Evolutionary conservation across 2,329 filamentous ascomycete genomes (phyloP).

Genomic region (Raffaelea ambrosiae): DNA sequence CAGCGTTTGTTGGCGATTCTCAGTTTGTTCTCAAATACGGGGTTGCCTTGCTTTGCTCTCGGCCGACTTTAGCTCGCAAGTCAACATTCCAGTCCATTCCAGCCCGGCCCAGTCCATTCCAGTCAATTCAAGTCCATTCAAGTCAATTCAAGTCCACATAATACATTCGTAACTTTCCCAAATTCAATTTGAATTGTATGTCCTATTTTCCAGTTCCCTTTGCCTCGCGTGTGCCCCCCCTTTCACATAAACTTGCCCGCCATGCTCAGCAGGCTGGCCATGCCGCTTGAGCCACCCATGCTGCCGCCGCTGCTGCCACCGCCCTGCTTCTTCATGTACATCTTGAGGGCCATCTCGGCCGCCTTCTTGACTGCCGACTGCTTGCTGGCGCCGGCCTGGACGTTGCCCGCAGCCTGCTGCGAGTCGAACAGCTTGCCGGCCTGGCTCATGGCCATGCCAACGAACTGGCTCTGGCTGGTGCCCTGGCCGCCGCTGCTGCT

Average conservation of each 20-base stretch:
- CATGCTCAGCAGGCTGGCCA: conserved; percentile 31
- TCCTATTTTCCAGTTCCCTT: background rate
- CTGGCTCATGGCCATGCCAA: conserved; percentile 81
- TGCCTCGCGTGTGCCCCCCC: background rate
- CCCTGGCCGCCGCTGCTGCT: conserved; percentile 33
- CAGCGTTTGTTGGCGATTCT: too few species aligned
- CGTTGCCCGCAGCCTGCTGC: conserved; percentile 45
- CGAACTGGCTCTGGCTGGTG: conserved; percentile 72
- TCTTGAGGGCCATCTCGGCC: conserved; percentile 79
- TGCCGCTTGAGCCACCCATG: conserved; percentile 38
- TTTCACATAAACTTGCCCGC: conserved; percentile 37
- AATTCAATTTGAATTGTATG: too few species aligned
- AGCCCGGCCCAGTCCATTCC: too few species aligned
- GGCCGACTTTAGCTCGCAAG: too few species aligned
- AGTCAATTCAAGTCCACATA: too few species aligned
- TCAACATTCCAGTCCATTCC: too few species aligned
- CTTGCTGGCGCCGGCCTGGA: conserved; percentile 58
- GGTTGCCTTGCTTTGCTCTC: too few species aligned
- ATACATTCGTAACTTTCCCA: too few species aligned
- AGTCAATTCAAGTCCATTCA: too few species aligned
- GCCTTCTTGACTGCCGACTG: conserved; percentile 71
- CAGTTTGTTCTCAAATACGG: too few species aligned
- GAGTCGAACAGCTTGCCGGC: conserved; percentile 66
- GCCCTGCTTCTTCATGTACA: conserved; percentile 76
- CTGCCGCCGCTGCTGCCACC: conserved; percentile 38